Percentiles rank a stretch among this genome's conserved stretches.
Conservation (phyloP, 2,329 filamentous ascomycete species). For the Colletotrichum orchidophilum region DNA sequence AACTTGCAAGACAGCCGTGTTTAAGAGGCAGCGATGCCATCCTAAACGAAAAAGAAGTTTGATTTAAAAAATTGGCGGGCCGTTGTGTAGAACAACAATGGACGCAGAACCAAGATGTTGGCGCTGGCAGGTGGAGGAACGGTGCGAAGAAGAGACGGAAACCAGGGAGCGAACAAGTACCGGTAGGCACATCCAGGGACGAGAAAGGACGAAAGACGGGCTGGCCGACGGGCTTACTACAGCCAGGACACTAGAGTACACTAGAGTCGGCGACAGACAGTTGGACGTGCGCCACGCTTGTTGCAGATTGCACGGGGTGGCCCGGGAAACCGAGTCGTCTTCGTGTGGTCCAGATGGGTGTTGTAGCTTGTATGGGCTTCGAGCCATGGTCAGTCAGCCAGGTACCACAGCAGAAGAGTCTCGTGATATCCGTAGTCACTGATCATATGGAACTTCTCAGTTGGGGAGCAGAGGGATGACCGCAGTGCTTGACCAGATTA, state of each 20-base stretch:
- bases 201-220: neutral
- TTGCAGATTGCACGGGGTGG: neutral
- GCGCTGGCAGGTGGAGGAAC: neutral
- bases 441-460: neutral
- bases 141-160: neutral
- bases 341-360: neutral
- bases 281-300: conserved; percentile 12
- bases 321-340: conserved; percentile 5
- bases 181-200: neutral
- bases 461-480: neutral
- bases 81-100: neutral
- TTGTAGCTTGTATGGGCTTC: too few species aligned
- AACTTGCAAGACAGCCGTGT: too few species aligned
- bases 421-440: too few species aligned
- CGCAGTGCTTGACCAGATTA: neutral
- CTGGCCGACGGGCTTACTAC: neutral
- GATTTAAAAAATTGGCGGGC: neutral
- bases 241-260: neutral
- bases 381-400: too few species aligned
- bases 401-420: neutral
- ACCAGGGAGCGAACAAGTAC: neutral
- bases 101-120: neutral
- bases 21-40: neutral
- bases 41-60: too few species aligned
- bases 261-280: neutral